Evolutionary conservation across 345 rosid species (phyloP).

Genomic region (Pugionium cornutum): DNA sequence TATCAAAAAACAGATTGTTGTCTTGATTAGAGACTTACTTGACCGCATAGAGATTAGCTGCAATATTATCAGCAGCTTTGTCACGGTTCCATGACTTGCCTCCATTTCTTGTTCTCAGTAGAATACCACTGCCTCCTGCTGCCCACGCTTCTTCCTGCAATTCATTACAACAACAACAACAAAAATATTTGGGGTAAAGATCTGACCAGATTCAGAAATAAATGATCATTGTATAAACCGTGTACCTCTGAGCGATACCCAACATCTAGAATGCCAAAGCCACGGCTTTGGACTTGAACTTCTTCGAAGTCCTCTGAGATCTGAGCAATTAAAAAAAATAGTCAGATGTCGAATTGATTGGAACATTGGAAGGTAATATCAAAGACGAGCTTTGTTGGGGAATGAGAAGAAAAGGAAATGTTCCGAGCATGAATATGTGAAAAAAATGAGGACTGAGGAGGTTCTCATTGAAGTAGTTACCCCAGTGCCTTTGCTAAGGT

Average conservation of each 20-base stretch:
- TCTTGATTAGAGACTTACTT: constrained; percentile 48
- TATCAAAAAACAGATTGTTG: not conserved
- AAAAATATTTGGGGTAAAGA: not conserved
- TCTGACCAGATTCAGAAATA: not conserved
- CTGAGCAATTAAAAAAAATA: constrained; percentile 39
- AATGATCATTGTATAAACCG: not conserved
- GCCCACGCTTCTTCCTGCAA: constrained; percentile 98
- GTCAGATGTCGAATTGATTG: too few relatives aligned
- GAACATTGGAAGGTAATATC: too few relatives aligned
- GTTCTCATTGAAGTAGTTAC: constrained; percentile 43
- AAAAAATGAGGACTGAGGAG: not conserved
- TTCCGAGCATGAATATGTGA: too few relatives aligned
- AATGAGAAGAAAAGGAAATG: too few relatives aligned
- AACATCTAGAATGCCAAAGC: constrained; percentile 96
- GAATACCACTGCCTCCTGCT: constrained; percentile 91
- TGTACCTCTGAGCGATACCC: constrained; percentile 86
- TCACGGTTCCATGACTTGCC: constrained; percentile 93
- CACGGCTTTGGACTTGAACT: constrained; percentile 86
- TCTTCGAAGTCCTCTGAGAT: constrained; percentile 77
- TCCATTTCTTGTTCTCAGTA: constrained; percentile 88
- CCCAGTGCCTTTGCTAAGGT: constrained; percentile 93
- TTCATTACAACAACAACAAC: too few relatives aligned
- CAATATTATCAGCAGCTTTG: constrained; percentile 94
- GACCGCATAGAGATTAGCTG: constrained; percentile 94
- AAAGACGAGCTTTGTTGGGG: not conserved